Percentiles rank a stretch among this genome's conserved stretches.
phyloP scores from a whole-genome alignment of 768 basidiomycete genomes.

The Dacryopinax primogenitus region DNA sequence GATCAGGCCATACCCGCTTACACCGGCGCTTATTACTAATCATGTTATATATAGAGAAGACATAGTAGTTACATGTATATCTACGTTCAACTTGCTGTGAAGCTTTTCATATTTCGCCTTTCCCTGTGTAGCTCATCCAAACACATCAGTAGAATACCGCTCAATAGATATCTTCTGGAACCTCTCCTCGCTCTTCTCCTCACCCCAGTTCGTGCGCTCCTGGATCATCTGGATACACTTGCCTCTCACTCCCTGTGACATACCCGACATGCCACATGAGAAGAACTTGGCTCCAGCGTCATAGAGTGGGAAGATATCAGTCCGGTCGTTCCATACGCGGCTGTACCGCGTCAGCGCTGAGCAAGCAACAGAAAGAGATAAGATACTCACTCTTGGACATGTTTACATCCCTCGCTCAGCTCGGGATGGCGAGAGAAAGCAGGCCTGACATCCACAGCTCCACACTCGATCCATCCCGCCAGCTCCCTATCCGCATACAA shows the following conservation, averaged over 20 bases:
- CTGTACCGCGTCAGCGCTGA: constrained; percentile 19
- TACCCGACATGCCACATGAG: constrained; percentile 33
- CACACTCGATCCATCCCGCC: constrained; percentile 32
- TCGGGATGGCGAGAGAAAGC: constrained; percentile 31
- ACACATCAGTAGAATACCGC: constrained; percentile 37
- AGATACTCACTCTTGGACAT: constrained; percentile 33
- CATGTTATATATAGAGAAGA: not conserved
- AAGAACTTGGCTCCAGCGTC: constrained; percentile 32
- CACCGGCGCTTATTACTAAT: not conserved
- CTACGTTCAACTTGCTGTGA: not conserved
- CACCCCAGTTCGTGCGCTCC: no score
- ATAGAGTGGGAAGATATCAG: constrained; percentile 27
- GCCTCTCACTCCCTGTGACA: constrained; percentile 32
- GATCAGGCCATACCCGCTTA: no score
- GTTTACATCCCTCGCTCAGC: constrained; percentile 27
- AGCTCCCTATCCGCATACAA: constrained; percentile 35
- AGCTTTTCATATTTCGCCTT: not conserved
- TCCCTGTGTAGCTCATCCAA: constrained; percentile 25
- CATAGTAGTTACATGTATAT: not conserved
- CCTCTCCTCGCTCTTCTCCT: constrained; percentile 24
- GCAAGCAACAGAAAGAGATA: not conserved
- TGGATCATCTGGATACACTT: constrained; percentile 31
- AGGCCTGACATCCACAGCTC: constrained; percentile 35
- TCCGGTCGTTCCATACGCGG: constrained; percentile 35
- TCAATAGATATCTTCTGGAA: constrained; percentile 30